Conservation (phyloP, 148 eudicot species). For the Nepenthes gracilis region DNA sequence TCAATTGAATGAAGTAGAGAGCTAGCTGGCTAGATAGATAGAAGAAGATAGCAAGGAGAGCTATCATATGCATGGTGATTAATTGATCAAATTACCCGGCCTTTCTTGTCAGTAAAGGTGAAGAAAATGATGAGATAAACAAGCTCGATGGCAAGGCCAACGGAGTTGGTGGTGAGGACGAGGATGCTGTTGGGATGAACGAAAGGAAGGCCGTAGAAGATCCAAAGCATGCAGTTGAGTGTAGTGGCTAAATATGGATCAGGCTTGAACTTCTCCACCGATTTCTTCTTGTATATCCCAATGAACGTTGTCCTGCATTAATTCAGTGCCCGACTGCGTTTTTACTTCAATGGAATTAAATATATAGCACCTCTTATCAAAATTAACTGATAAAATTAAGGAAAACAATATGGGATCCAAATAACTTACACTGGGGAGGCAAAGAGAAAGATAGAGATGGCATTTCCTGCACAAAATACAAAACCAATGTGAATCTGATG, state of each 20-base stretch:
- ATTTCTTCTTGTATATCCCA: conserved; percentile 17
- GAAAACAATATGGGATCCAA: neutral
- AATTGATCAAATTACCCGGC: conserved; percentile 6
- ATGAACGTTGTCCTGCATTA: conserved; percentile 26
- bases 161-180: conserved; percentile 21
- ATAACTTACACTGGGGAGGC: conserved; percentile 26
- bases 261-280: conserved; percentile 26
- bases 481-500: neutral
- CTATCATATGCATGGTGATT: too few species aligned
- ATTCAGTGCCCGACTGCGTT: neutral
- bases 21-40: too few species aligned
- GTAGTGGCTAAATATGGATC: conserved; percentile 35
- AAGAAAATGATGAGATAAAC: conserved; percentile 15
- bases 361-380: neutral
- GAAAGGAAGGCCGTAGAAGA: conserved; percentile 28
- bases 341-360: neutral
- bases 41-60: too few species aligned
- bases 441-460: conserved; percentile 24
- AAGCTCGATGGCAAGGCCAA: conserved; percentile 26
- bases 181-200: conserved; percentile 32
- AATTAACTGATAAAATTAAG: neutral
- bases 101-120: conserved; percentile 13
- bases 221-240: conserved; percentile 29
- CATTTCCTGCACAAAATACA: conserved; percentile 18
- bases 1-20: too few species aligned